Base-by-base conservation (phyloP, 2,329 filamentous ascomycete genomes). In the Lasiodiplodia gonubiensis region DNA sequence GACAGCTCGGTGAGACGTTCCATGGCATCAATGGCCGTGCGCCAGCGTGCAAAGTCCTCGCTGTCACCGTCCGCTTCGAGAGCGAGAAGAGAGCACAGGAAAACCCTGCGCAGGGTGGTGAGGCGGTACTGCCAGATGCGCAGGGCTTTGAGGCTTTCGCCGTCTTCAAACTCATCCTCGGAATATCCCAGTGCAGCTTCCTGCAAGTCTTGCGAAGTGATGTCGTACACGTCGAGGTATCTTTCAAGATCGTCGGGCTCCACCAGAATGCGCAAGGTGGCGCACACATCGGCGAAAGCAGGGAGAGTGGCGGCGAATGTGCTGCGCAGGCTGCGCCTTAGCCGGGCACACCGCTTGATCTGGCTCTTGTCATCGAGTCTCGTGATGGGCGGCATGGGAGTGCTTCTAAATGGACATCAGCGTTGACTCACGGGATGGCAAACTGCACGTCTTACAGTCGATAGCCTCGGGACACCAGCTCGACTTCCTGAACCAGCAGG, bases 401-500 rank as follows among this genome's bases (percentile, higher is more conserved):
- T 90, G 83, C 92, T 97, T 80, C 92, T 96, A 73, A 66, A 49
- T 16, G 68, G 39, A 48, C 65, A 73, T 78, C 69, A 74, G 71
- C 69, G 72, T 70, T 74, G 55, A 30, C 39, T 25, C 39, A n/a
- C 18, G 48, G 70, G 66, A 68, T 57, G 67, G 67, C 60, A 66
- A 65, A 54, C 55, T 30, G 59, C 53, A 39, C 54, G 59, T 81
- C 89, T 78, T 80, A 93, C 89, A 97, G 85, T 80, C 92, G 86
- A 78, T 97, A 97, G 25, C 94, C 94, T 72, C 94, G 88, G 35
- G 94, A 96, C 30, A 97, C 93, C 37, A 97, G 85, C 80, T 97
- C 94, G n/a, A 97, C 93, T 80, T 97, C 94, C 77, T 97, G 94
- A 70, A 97, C 90, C 69, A 97, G 86, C 46, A 91, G 89, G 66